A percentile compares a stretch with the other conserved stretches of the same genome.
Conservation (phyloP, 1,284 basidiomycete genomes). For the Boletellus dicymbophilus region DNA sequence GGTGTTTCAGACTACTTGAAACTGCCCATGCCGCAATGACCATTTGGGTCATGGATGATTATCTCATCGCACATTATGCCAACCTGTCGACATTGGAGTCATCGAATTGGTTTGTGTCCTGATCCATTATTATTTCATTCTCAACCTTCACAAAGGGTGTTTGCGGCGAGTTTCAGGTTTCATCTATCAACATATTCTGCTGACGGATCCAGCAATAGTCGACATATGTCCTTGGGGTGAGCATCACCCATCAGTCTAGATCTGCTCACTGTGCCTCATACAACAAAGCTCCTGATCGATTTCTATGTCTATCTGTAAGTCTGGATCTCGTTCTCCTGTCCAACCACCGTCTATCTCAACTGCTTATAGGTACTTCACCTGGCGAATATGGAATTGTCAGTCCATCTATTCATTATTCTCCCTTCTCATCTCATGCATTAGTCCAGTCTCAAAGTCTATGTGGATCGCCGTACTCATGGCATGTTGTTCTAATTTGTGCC, state of each 20-base stretch:
- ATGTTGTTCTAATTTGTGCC: neutral
- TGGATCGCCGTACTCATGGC: slow-evolving; percentile 30
- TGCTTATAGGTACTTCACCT: slow-evolving; percentile 28
- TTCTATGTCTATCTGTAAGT: slow-evolving; percentile 31
- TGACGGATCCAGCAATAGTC: slow-evolving; percentile 8
- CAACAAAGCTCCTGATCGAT: slow-evolving; percentile 26
- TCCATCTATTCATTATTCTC: neutral
- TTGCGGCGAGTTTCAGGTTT: slow-evolving; percentile 14
- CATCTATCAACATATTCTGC: neutral
- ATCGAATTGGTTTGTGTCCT: slow-evolving; percentile 21
- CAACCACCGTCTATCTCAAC: neutral
- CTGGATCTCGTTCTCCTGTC: neutral
- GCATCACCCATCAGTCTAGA: neutral
- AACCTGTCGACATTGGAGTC: slow-evolving; percentile 8
- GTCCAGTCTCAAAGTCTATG: slow-evolving; percentile 17
- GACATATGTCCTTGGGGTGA: slow-evolving; percentile 26
- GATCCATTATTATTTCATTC: neutral
- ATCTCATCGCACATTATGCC: slow-evolving; percentile 20
- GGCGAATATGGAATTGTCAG: slow-evolving; percentile 34
- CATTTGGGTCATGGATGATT: slow-evolving; percentile 27
- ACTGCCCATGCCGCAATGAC: slow-evolving; percentile 24
- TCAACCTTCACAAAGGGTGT: slow-evolving; percentile 12
- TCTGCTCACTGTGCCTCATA: slow-evolving; percentile 4
- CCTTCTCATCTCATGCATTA: neutral
- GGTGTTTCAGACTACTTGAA: slow-evolving; percentile 18